phyloP scores from a whole-genome alignment of 192 early-diverging fungal species.

The Anaeromyces robustus region DNA sequence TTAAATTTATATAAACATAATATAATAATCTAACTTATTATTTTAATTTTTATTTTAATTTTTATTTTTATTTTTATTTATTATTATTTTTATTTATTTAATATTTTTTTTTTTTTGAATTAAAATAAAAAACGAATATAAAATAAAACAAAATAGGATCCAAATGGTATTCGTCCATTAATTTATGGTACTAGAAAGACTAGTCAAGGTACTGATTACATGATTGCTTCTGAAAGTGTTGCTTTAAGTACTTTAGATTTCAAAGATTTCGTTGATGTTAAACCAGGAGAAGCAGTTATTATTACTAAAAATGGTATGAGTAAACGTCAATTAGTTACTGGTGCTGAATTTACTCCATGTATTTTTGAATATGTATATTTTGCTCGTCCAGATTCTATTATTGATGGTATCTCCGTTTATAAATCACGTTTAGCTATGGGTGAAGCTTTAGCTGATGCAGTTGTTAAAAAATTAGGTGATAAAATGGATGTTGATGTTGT shows the following conservation, averaged over 20 bases:
- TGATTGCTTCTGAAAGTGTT: slow-evolving; percentile 97
- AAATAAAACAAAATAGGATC: slow-evolving; percentile 57
- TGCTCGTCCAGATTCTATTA: slow-evolving; percentile 94
- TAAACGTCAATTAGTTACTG: slow-evolving; percentile 38
- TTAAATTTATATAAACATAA: too few relatives aligned
- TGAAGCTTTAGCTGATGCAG: slow-evolving; percentile 78
- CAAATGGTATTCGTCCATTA: slow-evolving; percentile 90
- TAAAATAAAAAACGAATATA: too few relatives aligned
- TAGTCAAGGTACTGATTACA: slow-evolving; percentile 73
- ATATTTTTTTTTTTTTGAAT: too few relatives aligned
- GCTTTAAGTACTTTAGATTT: slow-evolving; percentile 81
- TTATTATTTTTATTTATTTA: too few relatives aligned
- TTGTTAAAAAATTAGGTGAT: slow-evolving; percentile 56
- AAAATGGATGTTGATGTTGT: slow-evolving; percentile 85
- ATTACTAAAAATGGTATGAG: slow-evolving; percentile 64
- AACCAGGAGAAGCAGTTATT: slow-evolving; percentile 84
- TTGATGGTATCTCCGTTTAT: slow-evolving; percentile 98
- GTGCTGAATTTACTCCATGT: slow-evolving; percentile 62
- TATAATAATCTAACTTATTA: too few relatives aligned
- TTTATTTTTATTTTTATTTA: background rate
- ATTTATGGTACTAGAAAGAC: slow-evolving; percentile 70
- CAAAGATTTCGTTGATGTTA: slow-evolving; percentile 75
- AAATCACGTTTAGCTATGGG: slow-evolving; percentile 95
- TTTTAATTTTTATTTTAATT: slow-evolving; percentile 4
- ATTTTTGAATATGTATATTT: slow-evolving; percentile 99